Percentiles rank a stretch among this genome's conserved stretches.
phyloP scores from a whole-genome alignment of 805 yeast genomes.

The Kodamaea restingae region DNA sequence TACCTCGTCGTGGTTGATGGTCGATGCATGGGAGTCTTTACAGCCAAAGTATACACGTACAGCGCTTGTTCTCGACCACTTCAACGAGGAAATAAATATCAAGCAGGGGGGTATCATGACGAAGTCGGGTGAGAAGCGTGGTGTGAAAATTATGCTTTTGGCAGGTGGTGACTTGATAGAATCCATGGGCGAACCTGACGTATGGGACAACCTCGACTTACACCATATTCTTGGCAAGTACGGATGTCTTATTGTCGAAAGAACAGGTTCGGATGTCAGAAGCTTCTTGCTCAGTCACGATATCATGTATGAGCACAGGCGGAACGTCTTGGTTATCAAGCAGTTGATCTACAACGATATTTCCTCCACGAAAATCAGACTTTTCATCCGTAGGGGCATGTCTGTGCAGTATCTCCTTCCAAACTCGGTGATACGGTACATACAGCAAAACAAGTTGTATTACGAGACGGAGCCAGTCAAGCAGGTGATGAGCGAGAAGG shows the following conservation, averaged over 20 bases:
- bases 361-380: constrained; percentile 87
- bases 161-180: constrained; percentile 98
- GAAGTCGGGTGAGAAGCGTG: constrained; percentile 57
- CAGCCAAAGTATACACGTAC: constrained; percentile 91
- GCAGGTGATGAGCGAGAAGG: constrained; percentile 55
- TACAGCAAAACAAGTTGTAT: constrained; percentile 87
- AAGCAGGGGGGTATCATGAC: constrained; percentile 79
- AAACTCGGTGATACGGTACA: constrained; percentile 89
- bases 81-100: constrained; percentile 90
- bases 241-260: constrained; percentile 93
- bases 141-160: constrained; percentile 89
- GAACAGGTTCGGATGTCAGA: constrained; percentile 95
- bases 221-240: constrained; percentile 94
- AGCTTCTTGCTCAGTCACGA: constrained; percentile 89
- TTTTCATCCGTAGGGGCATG: constrained; percentile 93
- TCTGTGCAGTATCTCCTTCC: constrained; percentile 93
- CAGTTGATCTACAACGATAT: constrained; percentile 96
- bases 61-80: constrained; percentile 92
- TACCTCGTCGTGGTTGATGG: constrained; percentile 97
- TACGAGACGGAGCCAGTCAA: constrained; percentile 92
- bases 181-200: constrained; percentile 99
- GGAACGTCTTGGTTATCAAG: constrained; percentile 89
- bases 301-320: constrained; percentile 93
- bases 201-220: constrained; percentile 95
- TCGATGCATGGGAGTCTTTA: constrained; percentile 97